Evolutionary conservation across 306 rosid species (phyloP).

Genomic region (Dicorynia guianensis): DNA sequence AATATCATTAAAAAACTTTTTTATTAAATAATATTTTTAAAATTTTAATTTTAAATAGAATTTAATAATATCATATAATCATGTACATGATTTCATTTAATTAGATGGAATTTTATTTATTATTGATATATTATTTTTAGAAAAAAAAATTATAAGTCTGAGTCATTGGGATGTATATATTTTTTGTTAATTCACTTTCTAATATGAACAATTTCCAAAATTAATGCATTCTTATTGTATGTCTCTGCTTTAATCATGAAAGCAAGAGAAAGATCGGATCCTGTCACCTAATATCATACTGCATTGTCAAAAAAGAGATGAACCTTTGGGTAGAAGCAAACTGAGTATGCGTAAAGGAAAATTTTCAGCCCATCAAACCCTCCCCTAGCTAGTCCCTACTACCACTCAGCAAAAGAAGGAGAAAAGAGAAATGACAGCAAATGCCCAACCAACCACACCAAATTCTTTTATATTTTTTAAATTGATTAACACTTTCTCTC

Average conservation of each 20-base stretch:
- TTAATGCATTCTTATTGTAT: constrained; percentile 13
- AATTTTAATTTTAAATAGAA: no score
- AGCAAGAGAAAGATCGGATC: constrained; percentile 45
- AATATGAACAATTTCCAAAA: constrained; percentile 19
- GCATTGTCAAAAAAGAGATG: constrained; percentile 45
- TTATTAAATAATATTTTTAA: no score
- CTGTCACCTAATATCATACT: constrained; percentile 40
- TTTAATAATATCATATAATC: no score
- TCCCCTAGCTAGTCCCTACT: constrained; percentile 47
- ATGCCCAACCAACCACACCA: constrained; percentile 33
- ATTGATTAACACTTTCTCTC: constrained; percentile 14
- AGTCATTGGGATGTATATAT: not conserved
- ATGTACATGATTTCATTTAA: no score
- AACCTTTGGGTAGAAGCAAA: constrained; percentile 49
- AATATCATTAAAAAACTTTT: no score
- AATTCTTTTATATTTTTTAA: constrained; percentile 22
- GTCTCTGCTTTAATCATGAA: constrained; percentile 30
- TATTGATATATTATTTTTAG: no score
- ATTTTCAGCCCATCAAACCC: constrained; percentile 29
- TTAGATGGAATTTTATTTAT: no score
- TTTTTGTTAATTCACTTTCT: not conserved
- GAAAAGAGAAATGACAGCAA: not conserved
- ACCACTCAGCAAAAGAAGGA: constrained; percentile 14
- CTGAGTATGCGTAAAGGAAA: constrained; percentile 42
- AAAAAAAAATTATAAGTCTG: no score